Evolutionary conservation across 2,329 filamentous ascomycete genomes (phyloP).

Genomic region (Fusarium foetens): DNA sequence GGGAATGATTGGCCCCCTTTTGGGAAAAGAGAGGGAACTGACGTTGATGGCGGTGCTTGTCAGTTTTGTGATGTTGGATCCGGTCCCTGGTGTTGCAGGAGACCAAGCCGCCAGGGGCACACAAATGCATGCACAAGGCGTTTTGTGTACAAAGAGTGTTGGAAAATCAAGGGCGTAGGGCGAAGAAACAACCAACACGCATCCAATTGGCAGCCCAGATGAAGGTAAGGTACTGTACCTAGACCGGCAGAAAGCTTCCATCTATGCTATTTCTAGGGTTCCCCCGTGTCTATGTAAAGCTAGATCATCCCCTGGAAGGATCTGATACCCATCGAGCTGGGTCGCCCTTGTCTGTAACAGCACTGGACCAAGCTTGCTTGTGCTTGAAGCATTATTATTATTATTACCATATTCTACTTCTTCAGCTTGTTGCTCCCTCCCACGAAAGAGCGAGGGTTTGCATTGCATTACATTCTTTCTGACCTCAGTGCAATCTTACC

Average conservation of each 20-base stretch:
- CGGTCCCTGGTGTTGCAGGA: slow-evolving; percentile 7
- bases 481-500: slow-evolving; percentile 33
- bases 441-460: slow-evolving; percentile 5
- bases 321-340: slow-evolving; percentile 33
- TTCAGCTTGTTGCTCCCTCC: slow-evolving; percentile 13
- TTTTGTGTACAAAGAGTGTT: slow-evolving; percentile 1
- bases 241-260: neutral
- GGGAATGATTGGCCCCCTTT: slow-evolving; percentile 37
- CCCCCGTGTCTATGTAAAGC: neutral
- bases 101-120: slow-evolving; percentile 15
- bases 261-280: neutral
- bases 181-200: neutral
- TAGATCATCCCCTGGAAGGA: slow-evolving; percentile 11
- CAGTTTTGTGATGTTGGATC: slow-evolving; percentile 28
- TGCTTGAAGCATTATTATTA: neutral
- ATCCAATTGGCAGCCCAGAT: neutral
- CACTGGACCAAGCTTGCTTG: neutral
- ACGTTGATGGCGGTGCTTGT: slow-evolving; percentile 25
- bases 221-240: neutral
- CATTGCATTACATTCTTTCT: slow-evolving; percentile 33
- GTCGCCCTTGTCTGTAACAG: slow-evolving; percentile 27
- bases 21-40: neutral
- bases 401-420: slow-evolving; percentile 7
- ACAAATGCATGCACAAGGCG: neutral
- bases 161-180: neutral